These are phyloP conservation scores for Fraxinus pennsylvanica DNA, from an alignment of 257 asterid species.

Conservation along the genomic window DNA sequence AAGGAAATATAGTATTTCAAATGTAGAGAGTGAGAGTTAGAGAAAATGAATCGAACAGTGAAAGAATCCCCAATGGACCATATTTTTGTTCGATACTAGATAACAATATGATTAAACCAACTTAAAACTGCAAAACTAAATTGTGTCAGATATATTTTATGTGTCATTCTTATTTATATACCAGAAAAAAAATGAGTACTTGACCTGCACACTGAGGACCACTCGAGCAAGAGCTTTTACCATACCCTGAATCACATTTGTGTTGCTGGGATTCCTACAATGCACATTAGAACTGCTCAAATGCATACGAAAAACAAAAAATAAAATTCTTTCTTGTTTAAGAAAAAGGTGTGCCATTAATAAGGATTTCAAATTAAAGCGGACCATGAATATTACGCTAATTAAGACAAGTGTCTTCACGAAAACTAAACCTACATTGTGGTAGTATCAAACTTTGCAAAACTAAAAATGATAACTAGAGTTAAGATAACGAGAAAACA, in stretches of 20 bases:
- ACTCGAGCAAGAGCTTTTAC: conserved; percentile 95
- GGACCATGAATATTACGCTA: background rate
- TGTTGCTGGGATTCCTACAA: conserved; percentile 88
- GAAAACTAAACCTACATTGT: conserved; percentile 7
- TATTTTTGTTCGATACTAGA: background rate
- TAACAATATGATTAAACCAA: conserved; percentile 5
- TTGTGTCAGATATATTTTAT: background rate
- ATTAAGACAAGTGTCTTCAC: conserved; percentile 7
- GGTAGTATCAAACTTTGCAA: background rate
- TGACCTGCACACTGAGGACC: conserved; percentile 85
- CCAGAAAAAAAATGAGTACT: conserved; percentile 21
- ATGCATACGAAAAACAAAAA: background rate
- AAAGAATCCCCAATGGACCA: conserved; percentile 10
- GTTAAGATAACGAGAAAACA: background rate
- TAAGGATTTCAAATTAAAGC: conserved; percentile 13
- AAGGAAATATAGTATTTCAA: conserved; percentile 5
- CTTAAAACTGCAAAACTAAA: conserved; percentile 10
- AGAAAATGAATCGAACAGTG: background rate
- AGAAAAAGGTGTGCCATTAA: conserved; percentile 18
- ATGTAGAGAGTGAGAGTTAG: background rate
- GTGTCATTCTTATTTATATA: background rate
- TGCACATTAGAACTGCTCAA: conserved; percentile 20
- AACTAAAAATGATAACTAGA: background rate
- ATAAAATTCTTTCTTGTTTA: background rate
- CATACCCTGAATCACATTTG: conserved; percentile 89